Percentiles rank a stretch among this genome's conserved stretches.
Evolutionary conservation across 257 asterid genomes (phyloP).

Genomic region (Solanum infundibuliforme): DNA sequence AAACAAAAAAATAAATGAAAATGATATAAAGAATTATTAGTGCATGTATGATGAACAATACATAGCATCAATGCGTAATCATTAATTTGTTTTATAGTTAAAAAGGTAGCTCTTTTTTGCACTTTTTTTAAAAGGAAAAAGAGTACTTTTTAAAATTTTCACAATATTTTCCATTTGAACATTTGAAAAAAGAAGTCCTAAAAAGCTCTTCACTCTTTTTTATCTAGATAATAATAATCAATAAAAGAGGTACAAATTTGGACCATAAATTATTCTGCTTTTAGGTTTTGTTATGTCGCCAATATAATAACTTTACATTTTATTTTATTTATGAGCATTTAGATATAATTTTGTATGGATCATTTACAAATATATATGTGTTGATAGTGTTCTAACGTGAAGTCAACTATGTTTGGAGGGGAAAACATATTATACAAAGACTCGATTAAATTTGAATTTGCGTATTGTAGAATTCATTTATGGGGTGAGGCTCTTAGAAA

Average conservation of each 20-base stretch:
- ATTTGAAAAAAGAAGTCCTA: not conserved
- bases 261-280: not conserved
- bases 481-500: not conserved
- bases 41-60: not conserved
- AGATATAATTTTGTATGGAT: too few relatives aligned
- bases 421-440: not conserved
- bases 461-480: not conserved
- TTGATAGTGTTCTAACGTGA: not conserved
- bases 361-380: not conserved
- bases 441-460: not conserved
- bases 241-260: not conserved
- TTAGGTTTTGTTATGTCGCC: not conserved
- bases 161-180: not conserved
- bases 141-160: not conserved
- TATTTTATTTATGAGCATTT: not conserved
- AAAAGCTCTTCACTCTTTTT: not conserved
- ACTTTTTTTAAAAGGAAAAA: not conserved
- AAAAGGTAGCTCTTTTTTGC: not conserved
- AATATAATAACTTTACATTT: not conserved
- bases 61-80: not conserved
- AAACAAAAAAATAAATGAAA: not conserved
- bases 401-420: constrained; percentile 8
- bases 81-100: not conserved
- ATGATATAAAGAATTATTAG: not conserved
- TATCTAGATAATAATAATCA: not conserved